Evolutionary conservation across 1,284 basidiomycete species (phyloP), one percentile per base, ranked within the genome.

Genomic region (Fomitopsis pinicola): DNA sequence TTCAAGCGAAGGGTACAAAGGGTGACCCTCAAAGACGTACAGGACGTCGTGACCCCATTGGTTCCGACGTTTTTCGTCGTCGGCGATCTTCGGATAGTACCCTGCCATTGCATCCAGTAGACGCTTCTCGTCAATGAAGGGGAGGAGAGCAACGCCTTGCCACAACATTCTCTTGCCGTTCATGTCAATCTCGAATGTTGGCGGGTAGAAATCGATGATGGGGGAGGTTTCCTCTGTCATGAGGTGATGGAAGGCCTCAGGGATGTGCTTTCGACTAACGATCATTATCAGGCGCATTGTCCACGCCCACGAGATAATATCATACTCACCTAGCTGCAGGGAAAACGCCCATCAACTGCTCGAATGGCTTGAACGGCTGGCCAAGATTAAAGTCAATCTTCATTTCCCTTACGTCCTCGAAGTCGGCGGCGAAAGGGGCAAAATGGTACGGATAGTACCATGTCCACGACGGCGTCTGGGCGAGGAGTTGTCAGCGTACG

Each of bases 401-500:
- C 83, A 97, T 87, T 66, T 86, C 80, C 46, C 83, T 84, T 42
- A 98, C 78, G 57, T 95, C 88, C 60, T 86, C 84, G 69, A 99
- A 98, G 75, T 99, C 97, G 62, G 91, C 90, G 6, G 97, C 97
- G 73, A 99, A 99, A 0, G 97, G 97, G 5, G 97, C 95, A 73
- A 97, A 99, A 76, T 99, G 97, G 72, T 93, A 97, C 0, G 97
- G 97, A 73, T 98, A 99, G 77, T 91, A 99, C 97, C 97, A 99
- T 70, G 95, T 89, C 97, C 97, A 99, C 1, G 95, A 97, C 4
- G 97, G 95, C n/a, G 91, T 87, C 92, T 94, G 62, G 17, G 61
- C 50, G 36, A 63, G 30, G 35, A 22, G 22, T 22, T 42, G 38
- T 66, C 50, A 69, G 60, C 42, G 46, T 10, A 40, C 15, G 36